Evolutionary conservation across 371 early-diverging fungal genomes (phyloP), one percentile per base, ranked within the genome.

Genomic region (Rhizomucor pusillus): DNA sequence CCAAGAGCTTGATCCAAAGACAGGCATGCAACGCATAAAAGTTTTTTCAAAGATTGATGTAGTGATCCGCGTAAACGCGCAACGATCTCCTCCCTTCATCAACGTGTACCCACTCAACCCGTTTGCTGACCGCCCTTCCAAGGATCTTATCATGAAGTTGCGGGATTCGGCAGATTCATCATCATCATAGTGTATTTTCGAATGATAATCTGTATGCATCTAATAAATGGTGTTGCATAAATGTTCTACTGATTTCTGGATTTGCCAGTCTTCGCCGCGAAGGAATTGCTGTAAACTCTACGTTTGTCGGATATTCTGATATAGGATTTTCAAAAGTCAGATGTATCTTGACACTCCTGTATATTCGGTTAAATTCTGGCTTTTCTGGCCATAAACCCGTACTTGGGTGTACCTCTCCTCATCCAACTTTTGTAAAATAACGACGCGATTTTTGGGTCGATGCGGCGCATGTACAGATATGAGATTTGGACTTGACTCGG

Each of bases 61-160:
- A 9, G 41, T 64, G 7, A 60, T 73, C 37, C 60, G 72, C 50
- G 65, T 64, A 14, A 63, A 71, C 43, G 51, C 70, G 22, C 60
- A 60, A 14, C 54, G 56, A 6, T 66, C 72, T 1, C 77, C 77
- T 20, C 72, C 77, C 7, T 54, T 67, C 46, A 58, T 74, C 4
- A 58, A 69, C 34, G 58, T 72, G 33, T 70, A 67, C 50, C 67
- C 70, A 11, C 55, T 72, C 40, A 73, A 73, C 36, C 77, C 75
- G 12, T 70, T 67, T 23, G 54, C 47, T 20, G 20, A 19, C 35
- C 20, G 23, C 16, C 54, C 39, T 12, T 46, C 25, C 35, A 20
- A 23, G 19, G 12, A 10, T 25, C 39, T 13, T 25, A 16, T 22
- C 23, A 37, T 39, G 35, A 46, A n/a, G n/a, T n/a, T n/a, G n/a